Base-by-base conservation (phyloP, 768 basidiomycete genomes). In the Royoungia palumana region DNA sequence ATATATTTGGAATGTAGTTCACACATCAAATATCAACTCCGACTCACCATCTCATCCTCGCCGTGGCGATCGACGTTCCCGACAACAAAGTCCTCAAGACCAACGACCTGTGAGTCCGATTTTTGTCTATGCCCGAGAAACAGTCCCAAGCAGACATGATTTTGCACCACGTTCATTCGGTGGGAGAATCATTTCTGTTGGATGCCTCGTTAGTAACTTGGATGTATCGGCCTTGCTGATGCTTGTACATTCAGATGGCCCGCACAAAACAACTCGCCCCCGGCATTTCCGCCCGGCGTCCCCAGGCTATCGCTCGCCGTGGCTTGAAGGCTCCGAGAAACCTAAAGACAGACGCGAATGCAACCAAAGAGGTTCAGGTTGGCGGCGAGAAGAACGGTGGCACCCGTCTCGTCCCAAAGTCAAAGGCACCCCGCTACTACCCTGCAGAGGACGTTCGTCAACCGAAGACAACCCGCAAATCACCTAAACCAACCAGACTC, bases 401-500 rank as follows among this genome's bases (percentile, higher is more conserved):
- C 63, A 90, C 83, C 64, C 91, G 94, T 71, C 75, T 88, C 52
- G 82, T 96, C 54, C 93, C 94, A 50, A 85, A 84, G 53, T 66
- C 76, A 62, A 93, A 93, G 72, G 89, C 91, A 55, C 79, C 90
- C 44, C 86, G 87, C 60, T 94, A 84, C 82, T 96, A 96, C 76
- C 90, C 93, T 47, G 91, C 92, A 55, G 95, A 98, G 69, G 94
- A 97, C 70, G 86, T 94, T 56, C 84, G 80, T 65, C 78, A 82
- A 66, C 90, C 90, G 68, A 95, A 94, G 82, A 87, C 88, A 74
- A 86, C 82, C 71, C 87, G 94, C 67, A 97, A 97, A 78, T 75
- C 83, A 39, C 79, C 81, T 61, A 85, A 87, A 71, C 79, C 88
- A 58, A 68, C 92, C 53, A 75, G 77, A 54, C 82, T 97, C 56